These are phyloP conservation scores for Suhomyces ambrosiae DNA, from an alignment of 1,139 yeast species.

Conservation along the genomic window DNA sequence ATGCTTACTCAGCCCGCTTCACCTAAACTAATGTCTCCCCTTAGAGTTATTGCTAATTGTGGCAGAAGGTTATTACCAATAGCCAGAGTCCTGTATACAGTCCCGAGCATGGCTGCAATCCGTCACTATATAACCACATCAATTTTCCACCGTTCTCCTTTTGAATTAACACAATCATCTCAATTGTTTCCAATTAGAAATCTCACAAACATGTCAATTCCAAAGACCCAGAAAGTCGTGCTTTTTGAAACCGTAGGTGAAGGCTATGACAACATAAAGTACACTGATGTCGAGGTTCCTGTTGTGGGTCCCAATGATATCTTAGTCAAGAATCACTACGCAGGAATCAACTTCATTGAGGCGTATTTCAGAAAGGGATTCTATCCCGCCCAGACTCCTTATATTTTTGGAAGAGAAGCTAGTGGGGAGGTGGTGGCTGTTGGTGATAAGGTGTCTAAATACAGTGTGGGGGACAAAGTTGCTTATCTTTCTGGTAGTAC, in stretches of 20 bases:
- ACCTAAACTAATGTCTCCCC: too few relatives aligned
- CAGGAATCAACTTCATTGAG: constrained; percentile 85
- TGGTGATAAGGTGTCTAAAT: constrained; percentile 60
- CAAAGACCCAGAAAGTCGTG: constrained; percentile 55
- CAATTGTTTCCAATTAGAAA: background rate
- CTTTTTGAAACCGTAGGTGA: constrained; percentile 58
- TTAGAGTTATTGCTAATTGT: background rate
- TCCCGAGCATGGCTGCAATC: background rate
- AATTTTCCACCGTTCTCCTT: background rate
- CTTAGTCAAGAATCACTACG: constrained; percentile 67
- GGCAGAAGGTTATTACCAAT: too few relatives aligned
- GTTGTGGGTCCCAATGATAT: constrained; percentile 55
- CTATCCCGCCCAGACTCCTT: constrained; percentile 64
- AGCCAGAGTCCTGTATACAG: background rate
- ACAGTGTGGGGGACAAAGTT: constrained; percentile 71
- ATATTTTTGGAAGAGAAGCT: constrained; percentile 80
- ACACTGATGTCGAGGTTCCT: constrained; percentile 62
- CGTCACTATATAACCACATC: background rate
- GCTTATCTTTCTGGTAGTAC: constrained; percentile 55
- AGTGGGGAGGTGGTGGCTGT: constrained; percentile 71
- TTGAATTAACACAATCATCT: background rate
- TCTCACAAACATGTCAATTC: constrained; percentile 8
- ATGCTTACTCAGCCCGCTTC: too few relatives aligned
- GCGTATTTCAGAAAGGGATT: constrained; percentile 78
- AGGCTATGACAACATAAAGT: constrained; percentile 38